Conservation (phyloP, 169 alveolate species). For the Neospora caninum region DNA sequence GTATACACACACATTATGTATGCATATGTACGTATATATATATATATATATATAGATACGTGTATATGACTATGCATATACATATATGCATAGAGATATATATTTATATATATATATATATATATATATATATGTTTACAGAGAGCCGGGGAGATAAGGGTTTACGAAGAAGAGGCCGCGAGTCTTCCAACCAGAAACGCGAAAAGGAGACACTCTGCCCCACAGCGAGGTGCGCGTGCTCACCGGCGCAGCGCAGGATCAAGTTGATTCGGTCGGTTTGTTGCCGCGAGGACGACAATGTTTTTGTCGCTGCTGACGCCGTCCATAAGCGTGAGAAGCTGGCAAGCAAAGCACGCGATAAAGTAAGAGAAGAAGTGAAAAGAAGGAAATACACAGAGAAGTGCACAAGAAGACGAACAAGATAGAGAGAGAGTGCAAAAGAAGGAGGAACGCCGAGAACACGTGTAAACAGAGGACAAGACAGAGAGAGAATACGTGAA, state of each 20-base stretch:
- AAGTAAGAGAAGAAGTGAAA: background rate
- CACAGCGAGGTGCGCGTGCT: background rate
- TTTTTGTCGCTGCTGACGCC: slow-evolving; percentile 91
- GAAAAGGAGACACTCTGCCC: too few species aligned
- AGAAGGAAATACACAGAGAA: too few species aligned
- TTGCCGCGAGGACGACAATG: slow-evolving; percentile 91
- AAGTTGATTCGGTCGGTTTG: slow-evolving; percentile 91
- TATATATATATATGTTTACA: background rate
- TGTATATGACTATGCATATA: background rate
- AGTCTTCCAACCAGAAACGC: too few species aligned
- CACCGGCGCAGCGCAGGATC: slow-evolving; percentile 78
- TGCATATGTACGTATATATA: background rate
- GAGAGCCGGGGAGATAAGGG: background rate
- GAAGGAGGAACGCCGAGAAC: too few species aligned
- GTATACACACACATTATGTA: background rate
- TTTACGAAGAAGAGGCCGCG: background rate
- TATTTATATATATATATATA: background rate
- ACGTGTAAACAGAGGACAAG: too few species aligned
- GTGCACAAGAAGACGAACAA: background rate
- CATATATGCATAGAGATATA: background rate
- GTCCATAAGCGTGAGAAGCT: slow-evolving; percentile 92
- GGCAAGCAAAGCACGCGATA: slow-evolving; percentile 26
- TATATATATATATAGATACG: background rate
- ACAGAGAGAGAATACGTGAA: too few species aligned
- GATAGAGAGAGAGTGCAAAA: background rate